Evolutionary conservation across 345 rosid species (phyloP), one percentile per base, ranked within the genome.

Genomic region (Clausena lansium): DNA sequence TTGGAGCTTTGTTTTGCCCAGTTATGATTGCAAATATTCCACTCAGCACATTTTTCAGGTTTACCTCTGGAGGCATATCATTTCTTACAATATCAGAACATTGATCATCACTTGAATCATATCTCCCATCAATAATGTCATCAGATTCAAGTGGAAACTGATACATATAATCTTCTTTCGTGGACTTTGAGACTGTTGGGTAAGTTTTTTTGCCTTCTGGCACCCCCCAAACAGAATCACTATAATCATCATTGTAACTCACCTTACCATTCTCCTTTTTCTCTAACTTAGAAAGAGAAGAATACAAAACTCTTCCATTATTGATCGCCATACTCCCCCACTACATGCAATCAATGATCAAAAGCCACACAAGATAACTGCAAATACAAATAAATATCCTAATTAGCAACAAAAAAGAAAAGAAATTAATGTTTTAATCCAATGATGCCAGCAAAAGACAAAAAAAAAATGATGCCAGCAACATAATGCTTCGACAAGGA

Each of bases 21-120:
- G 93, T 94, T 73, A 96, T 77, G 63, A 96, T 94, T 6, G 98
- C 95, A 78, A 94, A 61, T 76, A 96, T 73, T 70, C 98, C 99
- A 39, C 73, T 75, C 70, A 94, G 68, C 30, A 96, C 94, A 85
- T 96, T 94, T 79, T 89, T 94, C 89, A 94, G 83, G 83, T 92
- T 94, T 4, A 94, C 97, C 83, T 90, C 97, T 2, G 97, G 97
- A 47, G 80, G 75, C 58, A 24, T 67, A 50, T 52, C 72, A 73
- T 13, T 63, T 54, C 47, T 73, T 65, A 61, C 84, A 30, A 68
- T 47, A 6, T 82, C 52, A 25, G 60, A 64, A 50, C 69, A 39
- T 75, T 39, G 66, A 65, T 88, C 90, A n/a, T 80, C 93, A 54
- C 79, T 71, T 6, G 91, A 89, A 82, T 89, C 92, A 72, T 91